These are phyloP conservation scores for Phytophthora aleatoria DNA, from an alignment of 352 stramenopile genomes.

Conservation along the genomic window DNA sequence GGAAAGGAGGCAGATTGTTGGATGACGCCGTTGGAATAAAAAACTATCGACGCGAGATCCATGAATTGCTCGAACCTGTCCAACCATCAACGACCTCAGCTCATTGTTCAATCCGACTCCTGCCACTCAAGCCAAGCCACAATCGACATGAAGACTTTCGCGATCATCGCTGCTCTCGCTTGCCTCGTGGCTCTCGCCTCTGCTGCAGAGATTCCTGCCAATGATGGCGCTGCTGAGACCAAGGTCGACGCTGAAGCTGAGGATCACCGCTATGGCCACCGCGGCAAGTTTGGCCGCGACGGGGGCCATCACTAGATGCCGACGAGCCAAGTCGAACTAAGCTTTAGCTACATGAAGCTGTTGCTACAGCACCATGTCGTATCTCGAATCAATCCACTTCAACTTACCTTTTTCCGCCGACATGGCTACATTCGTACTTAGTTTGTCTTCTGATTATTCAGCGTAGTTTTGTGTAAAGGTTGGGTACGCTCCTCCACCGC, in stretches of 20 bases:
- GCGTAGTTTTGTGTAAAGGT: slow-evolving; percentile 24
- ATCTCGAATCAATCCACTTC: slow-evolving; percentile 9
- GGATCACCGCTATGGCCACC: background rate
- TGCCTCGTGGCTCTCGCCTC: slow-evolving; percentile 6
- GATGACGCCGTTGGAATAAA: slow-evolving; percentile 6
- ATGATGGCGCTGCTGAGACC: background rate
- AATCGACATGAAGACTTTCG: slow-evolving; percentile 28
- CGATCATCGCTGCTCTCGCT: slow-evolving; percentile 17
- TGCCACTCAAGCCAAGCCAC: background rate
- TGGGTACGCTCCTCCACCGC: slow-evolving; percentile 21
- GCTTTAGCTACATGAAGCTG: background rate
- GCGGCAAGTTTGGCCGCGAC: background rate
- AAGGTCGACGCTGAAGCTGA: slow-evolving; percentile 9
- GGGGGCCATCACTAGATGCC: background rate
- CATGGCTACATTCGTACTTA: slow-evolving; percentile 6
- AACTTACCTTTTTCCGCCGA: background rate
- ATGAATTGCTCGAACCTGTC: slow-evolving; percentile 2
- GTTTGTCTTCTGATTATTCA: slow-evolving; percentile 10
- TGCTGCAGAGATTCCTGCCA: slow-evolving; percentile 4
- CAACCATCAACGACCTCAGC: background rate
- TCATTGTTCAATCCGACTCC: slow-evolving; percentile 19
- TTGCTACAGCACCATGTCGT: background rate
- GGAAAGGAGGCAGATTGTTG: slow-evolving; percentile 10
- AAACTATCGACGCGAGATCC: background rate
- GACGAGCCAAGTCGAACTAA: background rate